phyloP scores from a whole-genome alignment of 805 yeast genomes.

The Suhomyces sp. region DNA sequence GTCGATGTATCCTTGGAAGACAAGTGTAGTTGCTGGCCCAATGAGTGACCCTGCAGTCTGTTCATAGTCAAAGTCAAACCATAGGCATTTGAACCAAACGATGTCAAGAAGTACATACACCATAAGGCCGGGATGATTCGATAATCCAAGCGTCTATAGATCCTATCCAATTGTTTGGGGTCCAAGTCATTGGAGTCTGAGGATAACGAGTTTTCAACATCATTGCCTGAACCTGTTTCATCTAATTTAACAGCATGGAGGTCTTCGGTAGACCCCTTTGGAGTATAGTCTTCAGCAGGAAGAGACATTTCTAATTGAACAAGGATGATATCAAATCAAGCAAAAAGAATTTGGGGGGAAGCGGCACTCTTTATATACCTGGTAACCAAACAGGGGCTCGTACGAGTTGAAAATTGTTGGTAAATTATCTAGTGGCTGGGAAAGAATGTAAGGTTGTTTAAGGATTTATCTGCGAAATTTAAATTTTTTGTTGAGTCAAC shows the following conservation, averaged over 20 bases:
- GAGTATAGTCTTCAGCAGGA: neutral
- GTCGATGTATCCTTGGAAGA: constrained; percentile 60
- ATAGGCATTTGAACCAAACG: constrained; percentile 75
- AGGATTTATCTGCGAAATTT: too few relatives aligned
- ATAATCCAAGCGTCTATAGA: constrained; percentile 62
- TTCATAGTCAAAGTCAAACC: constrained; percentile 85
- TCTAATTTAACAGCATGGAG: neutral
- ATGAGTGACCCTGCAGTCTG: constrained; percentile 56
- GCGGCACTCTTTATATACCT: constrained; percentile 1
- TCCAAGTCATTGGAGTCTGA: constrained; percentile 6
- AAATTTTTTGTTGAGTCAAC: neutral
- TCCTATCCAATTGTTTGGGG: constrained; percentile 43
- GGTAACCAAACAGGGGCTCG: neutral
- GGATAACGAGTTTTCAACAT: constrained; percentile 12
- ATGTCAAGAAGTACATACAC: constrained; percentile 73
- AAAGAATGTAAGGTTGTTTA: too few relatives aligned
- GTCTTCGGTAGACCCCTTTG: neutral
- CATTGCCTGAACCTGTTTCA: neutral
- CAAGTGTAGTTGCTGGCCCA: constrained; percentile 50
- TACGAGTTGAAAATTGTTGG: neutral
- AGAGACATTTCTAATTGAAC: neutral
- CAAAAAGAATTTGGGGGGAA: neutral
- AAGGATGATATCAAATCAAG: neutral
- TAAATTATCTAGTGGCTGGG: neutral
- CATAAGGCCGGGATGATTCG: constrained; percentile 82